These are phyloP conservation scores for Colletotrichum liaoningense DNA, from an alignment of 2,329 filamentous ascomycete species.

Conservation along the genomic window DNA sequence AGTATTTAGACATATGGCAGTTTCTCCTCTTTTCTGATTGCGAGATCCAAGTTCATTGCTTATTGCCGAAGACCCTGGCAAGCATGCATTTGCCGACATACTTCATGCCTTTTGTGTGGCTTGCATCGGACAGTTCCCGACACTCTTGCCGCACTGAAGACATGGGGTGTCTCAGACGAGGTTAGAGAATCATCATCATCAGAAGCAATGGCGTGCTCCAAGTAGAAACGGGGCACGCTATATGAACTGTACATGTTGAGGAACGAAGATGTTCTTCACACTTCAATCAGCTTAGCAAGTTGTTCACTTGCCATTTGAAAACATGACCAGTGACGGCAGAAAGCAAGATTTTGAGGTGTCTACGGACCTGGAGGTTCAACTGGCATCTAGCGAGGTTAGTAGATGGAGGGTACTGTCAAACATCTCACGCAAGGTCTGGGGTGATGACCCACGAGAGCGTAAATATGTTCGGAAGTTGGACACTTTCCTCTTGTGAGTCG, in stretches of 20 bases:
- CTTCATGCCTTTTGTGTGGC: background rate
- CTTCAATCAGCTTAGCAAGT: background rate
- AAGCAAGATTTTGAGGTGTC: background rate
- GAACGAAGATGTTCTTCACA: too few species aligned
- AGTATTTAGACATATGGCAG: accelerated
- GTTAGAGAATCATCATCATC: background rate
- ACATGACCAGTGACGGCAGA: background rate
- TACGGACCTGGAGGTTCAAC: background rate
- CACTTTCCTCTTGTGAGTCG: background rate
- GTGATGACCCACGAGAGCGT: background rate
- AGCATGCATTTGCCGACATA: background rate
- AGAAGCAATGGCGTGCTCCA: background rate
- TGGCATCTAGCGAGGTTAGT: background rate
- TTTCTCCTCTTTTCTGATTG: background rate
- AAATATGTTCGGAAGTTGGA: background rate
- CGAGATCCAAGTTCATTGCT: background rate
- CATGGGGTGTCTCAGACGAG: background rate
- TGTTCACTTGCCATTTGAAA: background rate
- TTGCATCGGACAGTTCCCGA: background rate
- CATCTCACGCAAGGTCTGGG: background rate
- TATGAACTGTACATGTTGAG: background rate
- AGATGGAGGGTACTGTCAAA: background rate
- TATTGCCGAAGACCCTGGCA: background rate
- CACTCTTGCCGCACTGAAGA: background rate
- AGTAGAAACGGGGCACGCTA: background rate